These are phyloP conservation scores for Spergularia marina DNA, from an alignment of 148 eudicot genomes.

Conservation along the genomic window DNA sequence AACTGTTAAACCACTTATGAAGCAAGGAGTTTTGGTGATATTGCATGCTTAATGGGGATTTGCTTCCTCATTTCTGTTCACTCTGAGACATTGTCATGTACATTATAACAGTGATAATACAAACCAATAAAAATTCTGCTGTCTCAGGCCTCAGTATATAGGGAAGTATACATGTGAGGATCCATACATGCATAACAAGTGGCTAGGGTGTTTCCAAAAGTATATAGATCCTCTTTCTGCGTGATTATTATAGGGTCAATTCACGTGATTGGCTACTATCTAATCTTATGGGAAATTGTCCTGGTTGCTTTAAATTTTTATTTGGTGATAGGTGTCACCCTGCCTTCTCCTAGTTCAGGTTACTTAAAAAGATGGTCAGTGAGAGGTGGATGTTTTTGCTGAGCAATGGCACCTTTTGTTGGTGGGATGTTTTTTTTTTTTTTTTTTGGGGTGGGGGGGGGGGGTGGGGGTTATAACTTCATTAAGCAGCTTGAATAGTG, in stretches of 20 bases:
- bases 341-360: not conserved
- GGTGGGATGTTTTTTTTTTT: not conserved
- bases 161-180: not conserved
- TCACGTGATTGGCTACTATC: not conserved
- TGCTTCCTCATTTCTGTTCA: not conserved
- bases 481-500: not conserved
- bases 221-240: not conserved
- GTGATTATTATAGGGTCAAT: not conserved
- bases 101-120: not conserved
- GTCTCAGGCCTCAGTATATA: not conserved
- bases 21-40: not conserved
- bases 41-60: not conserved
- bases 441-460: too few relatives aligned
- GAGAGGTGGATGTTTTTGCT: not conserved
- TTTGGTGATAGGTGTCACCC: not conserved
- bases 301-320: not conserved
- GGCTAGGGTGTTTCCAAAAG: not conserved
- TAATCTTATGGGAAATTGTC: not conserved
- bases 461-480: too few relatives aligned
- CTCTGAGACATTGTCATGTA: not conserved
- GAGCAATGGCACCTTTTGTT: not conserved
- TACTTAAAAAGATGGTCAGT: too few relatives aligned
- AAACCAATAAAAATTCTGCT: not conserved
- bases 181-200: not conserved
- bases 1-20: not conserved